These are phyloP conservation scores for Schoenoplectus triqueter DNA, from an alignment of 202 grass and related monocot species.

Conservation along the genomic window DNA sequence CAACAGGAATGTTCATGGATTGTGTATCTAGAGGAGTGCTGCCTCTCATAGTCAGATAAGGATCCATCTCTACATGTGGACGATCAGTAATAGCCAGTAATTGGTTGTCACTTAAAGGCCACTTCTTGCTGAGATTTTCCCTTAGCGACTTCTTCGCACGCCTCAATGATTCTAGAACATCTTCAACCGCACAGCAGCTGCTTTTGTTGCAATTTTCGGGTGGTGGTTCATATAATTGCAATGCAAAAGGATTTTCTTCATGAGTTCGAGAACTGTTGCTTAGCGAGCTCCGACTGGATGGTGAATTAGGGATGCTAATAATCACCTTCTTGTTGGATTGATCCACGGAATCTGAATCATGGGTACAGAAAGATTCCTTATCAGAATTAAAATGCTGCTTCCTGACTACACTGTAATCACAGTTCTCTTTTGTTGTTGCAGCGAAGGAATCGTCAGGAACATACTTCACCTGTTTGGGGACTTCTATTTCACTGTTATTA, in stretches of 20 bases:
- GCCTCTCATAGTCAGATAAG: slow-evolving; percentile 4
- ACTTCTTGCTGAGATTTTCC: slow-evolving; percentile 55
- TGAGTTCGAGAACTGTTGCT: slow-evolving; percentile 46
- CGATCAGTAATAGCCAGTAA: no score
- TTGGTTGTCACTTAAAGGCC: slow-evolving; percentile 38
- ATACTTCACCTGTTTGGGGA: slow-evolving; percentile 9
- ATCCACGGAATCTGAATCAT: slow-evolving; percentile 10
- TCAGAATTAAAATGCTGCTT: slow-evolving; percentile 40
- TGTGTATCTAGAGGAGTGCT: slow-evolving; percentile 8
- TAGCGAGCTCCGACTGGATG: slow-evolving; percentile 47
- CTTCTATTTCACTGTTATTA: slow-evolving; percentile 16
- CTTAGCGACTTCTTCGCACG: slow-evolving; percentile 67
- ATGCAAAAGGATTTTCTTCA: slow-evolving; percentile 36
- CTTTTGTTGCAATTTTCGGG: slow-evolving; percentile 19
- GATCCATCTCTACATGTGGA: slow-evolving; percentile 38
- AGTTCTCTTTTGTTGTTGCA: slow-evolving; percentile 37
- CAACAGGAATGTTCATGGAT: slow-evolving; percentile 50
- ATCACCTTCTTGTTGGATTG: slow-evolving; percentile 52
- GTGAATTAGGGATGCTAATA: slow-evolving; percentile 49
- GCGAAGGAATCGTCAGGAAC: slow-evolving; percentile 22
- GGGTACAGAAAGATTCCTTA: slow-evolving; percentile 16
- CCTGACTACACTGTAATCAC: slow-evolving; percentile 18
- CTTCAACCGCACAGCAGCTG: slow-evolving; percentile 25
- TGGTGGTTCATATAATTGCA: slow-evolving; percentile 35
- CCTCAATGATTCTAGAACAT: slow-evolving; percentile 69